Evolutionary conservation across 129 eudicot species (phyloP).

Genomic region (Centella asiatica): DNA sequence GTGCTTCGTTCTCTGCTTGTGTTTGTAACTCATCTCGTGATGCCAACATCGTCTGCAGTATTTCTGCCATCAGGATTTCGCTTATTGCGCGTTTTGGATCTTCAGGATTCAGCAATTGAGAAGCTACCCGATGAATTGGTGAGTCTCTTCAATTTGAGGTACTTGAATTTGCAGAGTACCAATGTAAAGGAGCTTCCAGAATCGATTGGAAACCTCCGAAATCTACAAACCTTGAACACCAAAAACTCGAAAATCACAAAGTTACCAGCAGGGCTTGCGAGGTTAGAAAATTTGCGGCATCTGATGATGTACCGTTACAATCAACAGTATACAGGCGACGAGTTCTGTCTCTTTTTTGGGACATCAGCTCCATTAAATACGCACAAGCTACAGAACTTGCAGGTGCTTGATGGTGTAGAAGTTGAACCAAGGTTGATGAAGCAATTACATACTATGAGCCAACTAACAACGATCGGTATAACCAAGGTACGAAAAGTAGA

Average conservation of each 20-base stretch:
- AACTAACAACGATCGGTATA: neutral
- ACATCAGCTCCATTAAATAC: neutral
- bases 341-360: neutral
- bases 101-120: neutral
- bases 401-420: neutral
- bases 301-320: neutral
- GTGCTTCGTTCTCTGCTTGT: neutral
- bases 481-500: slow-evolving; percentile 1
- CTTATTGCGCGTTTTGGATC: neutral
- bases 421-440: neutral
- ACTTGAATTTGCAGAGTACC: neutral
- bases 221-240: slow-evolving; percentile 9
- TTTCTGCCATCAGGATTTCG: neutral
- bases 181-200: slow-evolving; percentile 8
- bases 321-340: neutral
- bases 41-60: too few relatives aligned
- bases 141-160: slow-evolving; percentile 14
- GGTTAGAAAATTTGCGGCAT: slow-evolving; percentile 11
- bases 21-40: neutral
- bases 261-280: slow-evolving; percentile 12
- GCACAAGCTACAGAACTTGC: neutral
- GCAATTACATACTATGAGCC: neutral
- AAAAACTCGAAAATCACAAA: neutral
- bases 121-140: neutral
- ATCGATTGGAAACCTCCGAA: neutral